phyloP scores from a whole-genome alignment of 495 filamentous ascomycete genomes.

The Daldinia caldariorum region DNA sequence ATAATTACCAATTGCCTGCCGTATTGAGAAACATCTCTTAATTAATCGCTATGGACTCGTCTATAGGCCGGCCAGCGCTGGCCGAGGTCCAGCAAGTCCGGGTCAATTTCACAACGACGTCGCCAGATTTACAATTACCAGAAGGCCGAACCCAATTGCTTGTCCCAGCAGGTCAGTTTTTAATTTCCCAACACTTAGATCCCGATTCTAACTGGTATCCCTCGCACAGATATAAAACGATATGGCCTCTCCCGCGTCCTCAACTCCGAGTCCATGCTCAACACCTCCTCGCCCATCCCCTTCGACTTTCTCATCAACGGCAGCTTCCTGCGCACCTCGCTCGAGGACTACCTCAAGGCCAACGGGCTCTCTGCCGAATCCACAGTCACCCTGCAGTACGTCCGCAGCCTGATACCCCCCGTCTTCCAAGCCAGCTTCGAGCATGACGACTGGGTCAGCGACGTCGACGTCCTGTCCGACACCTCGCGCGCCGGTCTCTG shows the following conservation, averaged over 20 bases:
- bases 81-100: slow-evolving; percentile 55
- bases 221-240: slow-evolving; percentile 73
- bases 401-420: slow-evolving; percentile 88
- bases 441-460: slow-evolving; percentile 95
- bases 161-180: slow-evolving; percentile 57
- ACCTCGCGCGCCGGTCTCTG: slow-evolving; percentile 70
- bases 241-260: slow-evolving; percentile 93
- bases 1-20: neutral
- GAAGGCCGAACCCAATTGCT: slow-evolving; percentile 63
- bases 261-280: slow-evolving; percentile 82
- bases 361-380: slow-evolving; percentile 90
- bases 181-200: slow-evolving; percentile 24
- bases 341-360: slow-evolving; percentile 86
- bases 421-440: slow-evolving; percentile 86
- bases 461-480: slow-evolving; percentile 83
- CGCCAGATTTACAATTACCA: slow-evolving; percentile 65
- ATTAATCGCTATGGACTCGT: slow-evolving; percentile 33
- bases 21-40: neutral
- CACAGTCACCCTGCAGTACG: slow-evolving; percentile 88
- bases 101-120: slow-evolving; percentile 67
- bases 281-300: slow-evolving; percentile 79
- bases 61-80: slow-evolving; percentile 40
- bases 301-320: slow-evolving; percentile 97
- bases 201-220: neutral
- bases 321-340: slow-evolving; percentile 83